These are phyloP conservation scores for Cutaneotrichosporon sp. DNA, from an alignment of 1,284 basidiomycete species.

Conservation along the genomic window DNA sequence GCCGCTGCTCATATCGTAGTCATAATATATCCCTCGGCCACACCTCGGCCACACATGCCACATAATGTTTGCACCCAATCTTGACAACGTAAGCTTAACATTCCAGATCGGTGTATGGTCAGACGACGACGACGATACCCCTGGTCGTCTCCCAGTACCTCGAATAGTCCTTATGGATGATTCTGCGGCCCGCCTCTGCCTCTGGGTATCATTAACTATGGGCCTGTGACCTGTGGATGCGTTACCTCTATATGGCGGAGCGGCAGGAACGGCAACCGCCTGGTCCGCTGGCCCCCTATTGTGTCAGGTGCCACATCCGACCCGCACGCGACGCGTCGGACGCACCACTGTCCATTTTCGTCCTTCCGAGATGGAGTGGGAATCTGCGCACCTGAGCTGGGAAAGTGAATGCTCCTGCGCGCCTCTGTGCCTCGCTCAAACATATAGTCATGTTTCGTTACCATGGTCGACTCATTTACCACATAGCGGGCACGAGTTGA, in stretches of 20 bases:
- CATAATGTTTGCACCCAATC: background rate
- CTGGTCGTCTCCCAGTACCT: background rate
- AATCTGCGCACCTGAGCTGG: too few relatives aligned
- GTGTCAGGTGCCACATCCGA: background rate
- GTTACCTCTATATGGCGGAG: background rate
- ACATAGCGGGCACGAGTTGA: too few relatives aligned
- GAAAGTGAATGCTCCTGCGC: background rate
- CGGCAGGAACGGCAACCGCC: background rate
- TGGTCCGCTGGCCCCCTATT: background rate
- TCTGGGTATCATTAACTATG: too few relatives aligned
- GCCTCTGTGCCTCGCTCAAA: background rate
- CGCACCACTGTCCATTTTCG: background rate
- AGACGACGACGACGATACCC: background rate
- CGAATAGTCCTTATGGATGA: background rate
- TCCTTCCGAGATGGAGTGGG: background rate
- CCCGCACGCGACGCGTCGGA: background rate
- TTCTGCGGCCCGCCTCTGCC: background rate
- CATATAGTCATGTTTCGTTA: background rate
- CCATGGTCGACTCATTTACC: too few relatives aligned
- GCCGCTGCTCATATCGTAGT: background rate
- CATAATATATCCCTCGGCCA: background rate
- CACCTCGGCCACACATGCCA: too few relatives aligned
- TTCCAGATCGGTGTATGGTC: too few relatives aligned
- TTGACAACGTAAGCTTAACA: background rate
- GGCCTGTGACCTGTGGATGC: too few relatives aligned